Evolutionary conservation across 2,329 filamentous ascomycete species (phyloP), one percentile per base, ranked within the genome.

Genomic region (Talaromyces sp.): DNA sequence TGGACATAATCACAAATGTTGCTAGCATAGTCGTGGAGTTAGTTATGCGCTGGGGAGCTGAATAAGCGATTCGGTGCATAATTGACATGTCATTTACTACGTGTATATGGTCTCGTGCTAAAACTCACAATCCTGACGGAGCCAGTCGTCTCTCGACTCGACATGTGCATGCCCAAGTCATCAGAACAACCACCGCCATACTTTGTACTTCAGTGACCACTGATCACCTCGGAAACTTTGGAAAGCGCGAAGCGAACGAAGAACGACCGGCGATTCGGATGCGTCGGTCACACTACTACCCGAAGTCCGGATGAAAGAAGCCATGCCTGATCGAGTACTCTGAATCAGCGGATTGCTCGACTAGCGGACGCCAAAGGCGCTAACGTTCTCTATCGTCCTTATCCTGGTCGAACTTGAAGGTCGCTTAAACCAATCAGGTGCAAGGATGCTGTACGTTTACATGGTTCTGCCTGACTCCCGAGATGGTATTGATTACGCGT

Each of bases 321-420:
- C 33, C 50, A 54, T 54, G 31, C 49, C 33, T 37, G 33, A 39
- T 37, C 9, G 2, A 39, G 33, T 2, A 19, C 33, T 35, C 54
- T 57, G 54, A 57, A 37, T 39, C 54, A 57, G n/a, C 54, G 52
- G 33, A 37, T 57, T 57, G 35, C 52, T 57, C 33, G 47, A 57
- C 35, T 39, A 56, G 16, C 47, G 47, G 24, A 50, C 47, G 47
- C 47, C 31, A 50, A 50, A 9, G 1, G 24, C 45, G 19, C 43
- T 47, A 47, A 47, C 14, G 22, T 14, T 47, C 43, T n/a, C 3
- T 49, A 49, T 49, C 45, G 47, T 16, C 10, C 22, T 49, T 50
- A 10, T 31, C 7, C 47, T 31, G 47, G 31, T 50, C 47, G 47
- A 24, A 31, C 47, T 50, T 50, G 47, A 27, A 31, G 47, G 47